These are phyloP conservation scores for Zymoseptoria passerinii DNA, from an alignment of 2,329 filamentous ascomycete species.

Conservation along the genomic window DNA sequence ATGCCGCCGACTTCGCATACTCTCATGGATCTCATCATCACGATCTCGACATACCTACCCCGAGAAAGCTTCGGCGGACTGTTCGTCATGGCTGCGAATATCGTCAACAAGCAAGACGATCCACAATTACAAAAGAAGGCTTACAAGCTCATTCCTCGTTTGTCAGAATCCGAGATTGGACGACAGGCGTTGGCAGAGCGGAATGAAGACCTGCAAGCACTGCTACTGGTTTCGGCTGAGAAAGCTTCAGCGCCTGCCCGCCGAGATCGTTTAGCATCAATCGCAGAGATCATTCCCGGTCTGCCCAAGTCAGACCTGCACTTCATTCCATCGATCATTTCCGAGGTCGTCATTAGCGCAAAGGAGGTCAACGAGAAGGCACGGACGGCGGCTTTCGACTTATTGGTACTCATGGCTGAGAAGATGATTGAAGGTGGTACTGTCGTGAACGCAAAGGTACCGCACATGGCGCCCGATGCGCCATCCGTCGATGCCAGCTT, in stretches of 20 bases:
- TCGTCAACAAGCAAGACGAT: conserved; percentile 74
- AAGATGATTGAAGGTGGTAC: conserved; percentile 66
- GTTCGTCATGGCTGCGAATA: conserved; percentile 76
- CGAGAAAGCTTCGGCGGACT: conserved; percentile 74
- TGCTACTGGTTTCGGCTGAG: conserved; percentile 70
- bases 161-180: conserved; percentile 73
- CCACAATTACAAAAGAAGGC: conserved; percentile 97
- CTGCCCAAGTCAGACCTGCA: conserved; percentile 72
- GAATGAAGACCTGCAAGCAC: conserved; percentile 67
- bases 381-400: conserved; percentile 77
- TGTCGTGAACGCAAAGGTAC: conserved; percentile 79
- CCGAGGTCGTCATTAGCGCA: conserved; percentile 90
- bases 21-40: conserved; percentile 92
- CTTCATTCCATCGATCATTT: conserved; percentile 85
- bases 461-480: conserved; percentile 73
- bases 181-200: conserved; percentile 67
- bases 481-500: conserved; percentile 70
- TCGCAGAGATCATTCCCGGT: conserved; percentile 70
- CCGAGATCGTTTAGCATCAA: conserved; percentile 75
- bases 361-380: conserved; percentile 98
- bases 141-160: conserved; percentile 90
- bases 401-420: conserved; percentile 81
- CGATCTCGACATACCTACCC: conserved; percentile 88
- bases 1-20: conserved; percentile 93
- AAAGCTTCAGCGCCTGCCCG: conserved; percentile 81